Evolutionary conservation across 2,329 filamentous ascomycete species (phyloP), one percentile per base, ranked within the genome.

Genomic region (Neofusicoccum sp.): DNA sequence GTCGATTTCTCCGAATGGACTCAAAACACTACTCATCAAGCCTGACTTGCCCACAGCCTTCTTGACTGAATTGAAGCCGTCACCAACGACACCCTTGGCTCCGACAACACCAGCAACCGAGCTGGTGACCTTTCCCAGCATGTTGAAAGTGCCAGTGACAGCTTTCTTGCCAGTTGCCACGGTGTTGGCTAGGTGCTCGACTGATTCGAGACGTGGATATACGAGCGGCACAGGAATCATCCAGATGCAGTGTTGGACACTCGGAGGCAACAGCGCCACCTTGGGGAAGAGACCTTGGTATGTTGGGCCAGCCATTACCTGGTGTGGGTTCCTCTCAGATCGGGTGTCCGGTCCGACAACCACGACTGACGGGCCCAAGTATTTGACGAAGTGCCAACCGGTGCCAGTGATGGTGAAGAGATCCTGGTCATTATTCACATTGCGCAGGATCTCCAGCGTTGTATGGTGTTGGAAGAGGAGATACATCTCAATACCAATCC

Each of bases 351-450:
- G 89, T 0, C 93, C 95, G 54, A 96, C 88, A 0, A 96, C 89
- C 0, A 91, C 92, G 11, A 99, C 88, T 4, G 90, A 90, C 0
- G 95, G 95, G 0, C 95, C 95, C 5, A 99, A 85, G 69, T 90
- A 97, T 76, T 99, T 99, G 76, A 99, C 86, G 74, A 98, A 99
- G 75, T 99, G 95, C 95, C 95, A 99, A 6, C 95, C 95, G 20
- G 89, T 89, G n/a, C 95, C 93, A 0, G 95, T 98, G 60, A 99
- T 89, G 1, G 93, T 98, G 77, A 99, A 99, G 5, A 99, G 85
- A 68, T 99, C 95, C 49, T 87, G 83, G 70, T 99, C 95, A 48
- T 90, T 90, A 69, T 84, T 89, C 61, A 96, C 88, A 67, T 96
- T 93, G 57, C 93, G 89, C 61, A 99, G 85, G 43, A 98, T 90